Evolutionary conservation across 1,284 basidiomycete species (phyloP), one percentile per base, ranked within the genome.

Genomic region (Irpex lacteus): DNA sequence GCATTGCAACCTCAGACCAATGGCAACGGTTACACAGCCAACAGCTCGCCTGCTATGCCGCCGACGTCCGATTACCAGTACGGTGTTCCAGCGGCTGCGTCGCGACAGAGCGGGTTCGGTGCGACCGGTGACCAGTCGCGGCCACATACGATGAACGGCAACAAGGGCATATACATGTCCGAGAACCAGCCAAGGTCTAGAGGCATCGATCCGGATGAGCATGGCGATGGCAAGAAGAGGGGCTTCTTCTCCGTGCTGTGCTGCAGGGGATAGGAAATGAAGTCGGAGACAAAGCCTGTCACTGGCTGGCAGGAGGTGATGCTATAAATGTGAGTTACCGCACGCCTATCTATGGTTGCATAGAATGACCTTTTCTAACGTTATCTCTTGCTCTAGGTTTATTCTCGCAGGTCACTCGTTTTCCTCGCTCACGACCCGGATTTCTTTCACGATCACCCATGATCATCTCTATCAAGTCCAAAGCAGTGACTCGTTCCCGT

Each of bases 161-260:
- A 44, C 54, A 60, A 63, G 55, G 64, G 47, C n/a, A 80, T 69
- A 87, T 84, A 60, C 82, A 85, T 74, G 77, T 85, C 65, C 85
- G 89, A 66, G 77, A 83, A 70, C 53, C 70, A 69, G 81, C 88
- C 64, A 82, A 85, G 69, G 83, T 53, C 50, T 2, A 18, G 50
- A 18, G 67, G 64, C 54, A 66, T 83, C 63, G 86, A 87, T 71
- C 82, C 84, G 67, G 83, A 83, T 66, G 85, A 87, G 70, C 83
- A 87, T 66, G 78, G 81, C 61, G 62, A 67, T 65, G 71, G 70
- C 64, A 80, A 82, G 66, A 79, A 81, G 67, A 83, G 76, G 76
- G 82, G 66, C 75, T 80, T 72, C 78, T 92, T 70, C 78, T 89
- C 78, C 80, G 83, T 76, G 82, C 91, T 72, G 74, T 93, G 71